Conservation (phyloP, 345 rosid species). For the Eucalyptus sideroxylon region DNA sequence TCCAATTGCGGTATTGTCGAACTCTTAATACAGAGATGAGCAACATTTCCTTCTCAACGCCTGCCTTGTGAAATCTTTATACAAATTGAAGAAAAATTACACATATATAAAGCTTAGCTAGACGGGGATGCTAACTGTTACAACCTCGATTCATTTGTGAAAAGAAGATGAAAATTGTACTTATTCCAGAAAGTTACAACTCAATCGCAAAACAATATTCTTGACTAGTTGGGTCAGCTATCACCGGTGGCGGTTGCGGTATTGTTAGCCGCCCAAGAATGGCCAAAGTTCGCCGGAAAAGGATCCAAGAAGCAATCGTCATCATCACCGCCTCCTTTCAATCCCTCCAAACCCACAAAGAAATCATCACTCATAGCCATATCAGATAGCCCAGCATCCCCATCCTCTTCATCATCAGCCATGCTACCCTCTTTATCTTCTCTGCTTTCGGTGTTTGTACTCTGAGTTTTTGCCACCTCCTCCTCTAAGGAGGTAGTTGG, state of each 20-base stretch:
- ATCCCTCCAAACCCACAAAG: constrained; percentile 66
- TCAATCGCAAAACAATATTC: background rate
- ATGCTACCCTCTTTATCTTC: constrained; percentile 22
- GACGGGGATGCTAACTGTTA: background rate
- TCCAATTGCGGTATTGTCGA: background rate
- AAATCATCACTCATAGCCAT: constrained; percentile 62
- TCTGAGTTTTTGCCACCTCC: constrained; percentile 25
- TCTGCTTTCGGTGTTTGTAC: constrained; percentile 26
- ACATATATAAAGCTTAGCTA: background rate
- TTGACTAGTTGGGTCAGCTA: constrained; percentile 8
- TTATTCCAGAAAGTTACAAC: background rate
- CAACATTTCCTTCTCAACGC: background rate
- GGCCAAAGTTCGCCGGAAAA: constrained; percentile 40
- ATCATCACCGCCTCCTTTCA: constrained; percentile 25
- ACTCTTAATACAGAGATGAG: background rate
- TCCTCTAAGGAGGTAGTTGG: constrained; percentile 55
- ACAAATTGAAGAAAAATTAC: background rate
- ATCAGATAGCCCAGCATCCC: constrained; percentile 43
- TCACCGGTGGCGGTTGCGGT: constrained; percentile 33
- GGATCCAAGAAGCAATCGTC: constrained; percentile 31
- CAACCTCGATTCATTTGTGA: background rate
- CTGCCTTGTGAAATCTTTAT: background rate
- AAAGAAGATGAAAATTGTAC: background rate
- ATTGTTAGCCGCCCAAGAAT: constrained; percentile 34
- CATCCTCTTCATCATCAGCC: constrained; percentile 38